A percentile compares a stretch with the other conserved stretches of the same genome.
Conservation (phyloP, 192 early-diverging fungal genomes). For the Funneliformis geosporum region DNA sequence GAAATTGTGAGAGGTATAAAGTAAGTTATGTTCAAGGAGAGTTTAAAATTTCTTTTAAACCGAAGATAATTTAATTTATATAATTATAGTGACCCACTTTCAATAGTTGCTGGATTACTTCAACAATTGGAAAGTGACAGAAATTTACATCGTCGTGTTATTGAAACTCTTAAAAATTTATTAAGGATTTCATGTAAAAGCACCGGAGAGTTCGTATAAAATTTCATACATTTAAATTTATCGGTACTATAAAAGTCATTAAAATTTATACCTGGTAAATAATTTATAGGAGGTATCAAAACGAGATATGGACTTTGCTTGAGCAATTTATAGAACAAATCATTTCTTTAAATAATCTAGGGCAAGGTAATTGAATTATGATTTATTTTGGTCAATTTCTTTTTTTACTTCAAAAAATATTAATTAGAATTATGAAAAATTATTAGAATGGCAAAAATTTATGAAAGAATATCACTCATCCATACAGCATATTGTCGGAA, state of each 20-base stretch:
- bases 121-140: constrained; percentile 35
- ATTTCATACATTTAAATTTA: background rate
- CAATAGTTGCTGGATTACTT: constrained; percentile 26
- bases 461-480: constrained; percentile 42
- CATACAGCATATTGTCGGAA: constrained; percentile 46
- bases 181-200: constrained; percentile 15
- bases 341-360: constrained; percentile 36
- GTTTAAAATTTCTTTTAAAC: background rate
- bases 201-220: constrained; percentile 1
- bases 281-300: constrained; percentile 38
- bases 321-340: constrained; percentile 48
- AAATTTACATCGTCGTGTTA: constrained; percentile 37
- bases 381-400: background rate
- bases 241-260: background rate
- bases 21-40: background rate
- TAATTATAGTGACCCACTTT: background rate
- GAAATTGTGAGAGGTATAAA: constrained; percentile 34
- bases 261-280: background rate
- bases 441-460: constrained; percentile 39
- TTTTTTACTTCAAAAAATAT: background rate
- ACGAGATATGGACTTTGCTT: constrained; percentile 55
- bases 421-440: background rate
- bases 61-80: background rate
- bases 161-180: constrained; percentile 41
- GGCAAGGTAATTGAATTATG: constrained; percentile 14